A percentile compares a stretch with the other conserved stretches of the same genome.
Evolutionary conservation across 1,284 basidiomycete species (phyloP).

Genomic region (Mycosarcoma mackinlayi): DNA sequence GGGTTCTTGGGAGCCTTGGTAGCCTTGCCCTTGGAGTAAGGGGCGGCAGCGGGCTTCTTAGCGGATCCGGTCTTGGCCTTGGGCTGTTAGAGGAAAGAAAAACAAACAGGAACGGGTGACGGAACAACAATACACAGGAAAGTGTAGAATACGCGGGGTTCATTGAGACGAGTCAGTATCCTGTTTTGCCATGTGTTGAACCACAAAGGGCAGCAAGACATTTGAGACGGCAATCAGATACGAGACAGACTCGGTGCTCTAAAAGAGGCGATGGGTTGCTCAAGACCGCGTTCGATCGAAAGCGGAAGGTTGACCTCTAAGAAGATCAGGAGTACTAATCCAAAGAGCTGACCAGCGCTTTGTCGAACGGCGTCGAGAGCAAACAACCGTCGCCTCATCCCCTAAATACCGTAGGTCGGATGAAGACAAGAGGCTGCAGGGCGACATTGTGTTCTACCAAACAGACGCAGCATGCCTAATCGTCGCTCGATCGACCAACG

Average conservation of each 20-base stretch:
- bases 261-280: constrained; percentile 35
- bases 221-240: constrained; percentile 31
- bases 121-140: not conserved
- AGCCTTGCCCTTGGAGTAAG: constrained; percentile 65
- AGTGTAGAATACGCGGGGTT: constrained; percentile 42
- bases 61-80: constrained; percentile 65
- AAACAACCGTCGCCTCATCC: constrained; percentile 32
- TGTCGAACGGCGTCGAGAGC: constrained; percentile 13
- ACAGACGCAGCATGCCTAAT: constrained; percentile 6
- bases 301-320: constrained; percentile 35
- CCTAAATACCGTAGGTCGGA: constrained; percentile 29
- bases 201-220: constrained; percentile 43
- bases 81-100: constrained; percentile 51
- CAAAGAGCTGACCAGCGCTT: constrained; percentile 37
- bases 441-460: constrained; percentile 47
- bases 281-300: constrained; percentile 10
- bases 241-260: constrained; percentile 64
- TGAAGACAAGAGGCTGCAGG: constrained; percentile 13
- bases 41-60: constrained; percentile 64
- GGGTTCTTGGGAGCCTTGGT: constrained; percentile 84
- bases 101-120: constrained; percentile 4
- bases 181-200: constrained; percentile 46
- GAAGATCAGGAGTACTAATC: not conserved
- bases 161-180: constrained; percentile 67
- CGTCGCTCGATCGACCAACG: constrained; percentile 25